Evolutionary conservation across 2,329 filamentous ascomycete species (phyloP).

Genomic region (Westerdykella ornata): DNA sequence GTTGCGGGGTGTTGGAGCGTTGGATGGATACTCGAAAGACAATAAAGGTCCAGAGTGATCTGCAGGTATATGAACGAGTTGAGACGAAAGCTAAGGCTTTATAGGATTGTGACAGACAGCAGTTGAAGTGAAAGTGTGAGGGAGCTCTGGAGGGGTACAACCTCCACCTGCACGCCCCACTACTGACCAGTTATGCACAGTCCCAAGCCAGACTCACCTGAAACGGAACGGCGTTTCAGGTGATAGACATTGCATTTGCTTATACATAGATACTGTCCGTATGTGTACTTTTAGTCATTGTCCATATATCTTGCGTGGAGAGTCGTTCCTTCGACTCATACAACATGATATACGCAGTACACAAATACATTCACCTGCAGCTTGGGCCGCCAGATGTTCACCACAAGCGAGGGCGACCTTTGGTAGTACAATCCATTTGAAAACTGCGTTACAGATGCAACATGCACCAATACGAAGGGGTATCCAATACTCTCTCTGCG

Average conservation of each 20-base stretch:
- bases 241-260: conserved; percentile 5
- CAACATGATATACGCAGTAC: background rate
- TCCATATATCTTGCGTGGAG: too few species aligned
- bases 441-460: background rate
- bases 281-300: too few species aligned
- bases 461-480: background rate
- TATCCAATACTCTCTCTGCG: background rate
- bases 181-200: background rate
- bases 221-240: conserved; percentile 10
- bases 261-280: conserved; percentile 1
- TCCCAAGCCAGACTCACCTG: conserved; percentile 7
- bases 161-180: background rate
- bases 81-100: background rate
- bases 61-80: background rate
- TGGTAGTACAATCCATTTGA: background rate
- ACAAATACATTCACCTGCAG: background rate
- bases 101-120: background rate
- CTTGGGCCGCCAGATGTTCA: background rate
- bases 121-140: background rate
- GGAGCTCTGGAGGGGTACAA: background rate
- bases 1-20: background rate
- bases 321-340: too few species aligned
- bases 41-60: too few species aligned
- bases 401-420: background rate
- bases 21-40: background rate